These are phyloP conservation scores for Cyberlindnera nakhonratchasimensis DNA, from an alignment of 805 yeast species.

Conservation along the genomic window DNA sequence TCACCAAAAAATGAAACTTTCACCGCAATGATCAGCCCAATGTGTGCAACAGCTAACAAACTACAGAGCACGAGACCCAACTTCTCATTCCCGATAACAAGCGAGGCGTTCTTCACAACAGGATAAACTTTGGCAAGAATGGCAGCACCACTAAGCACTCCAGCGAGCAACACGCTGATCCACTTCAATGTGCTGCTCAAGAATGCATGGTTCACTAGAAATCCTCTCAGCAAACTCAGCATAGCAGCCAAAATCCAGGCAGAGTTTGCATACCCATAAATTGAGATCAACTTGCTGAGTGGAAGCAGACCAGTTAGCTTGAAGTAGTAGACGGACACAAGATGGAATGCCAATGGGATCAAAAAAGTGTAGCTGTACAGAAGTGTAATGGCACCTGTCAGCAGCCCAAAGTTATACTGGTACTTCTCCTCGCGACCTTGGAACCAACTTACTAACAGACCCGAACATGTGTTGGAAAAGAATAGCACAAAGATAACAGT, in stretches of 20 bases:
- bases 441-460: conserved; percentile 52
- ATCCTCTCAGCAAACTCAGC: conserved; percentile 53
- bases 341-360: conserved; percentile 56
- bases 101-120: conserved; percentile 33
- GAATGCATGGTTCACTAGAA: conserved; percentile 43
- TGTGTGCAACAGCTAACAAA: conserved; percentile 46
- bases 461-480: conserved; percentile 68
- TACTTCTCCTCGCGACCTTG: conserved; percentile 43
- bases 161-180: conserved; percentile 59
- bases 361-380: conserved; percentile 74
- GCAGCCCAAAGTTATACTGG: conserved; percentile 54
- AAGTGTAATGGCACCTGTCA: conserved; percentile 65
- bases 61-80: conserved; percentile 36
- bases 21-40: conserved; percentile 58
- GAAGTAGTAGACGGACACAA: conserved; percentile 48
- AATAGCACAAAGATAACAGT: conserved; percentile 73
- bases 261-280: conserved; percentile 81
- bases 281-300: conserved; percentile 59
- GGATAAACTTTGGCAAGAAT: conserved; percentile 45
- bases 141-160: conserved; percentile 55
- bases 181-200: conserved; percentile 54
- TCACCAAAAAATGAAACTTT: conserved; percentile 62
- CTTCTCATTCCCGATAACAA: conserved; percentile 37
- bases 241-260: conserved; percentile 85
- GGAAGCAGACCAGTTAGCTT: conserved; percentile 49